Conservation (phyloP, 2,329 filamentous ascomycete genomes). For the Paecilomyces fulvus region DNA sequence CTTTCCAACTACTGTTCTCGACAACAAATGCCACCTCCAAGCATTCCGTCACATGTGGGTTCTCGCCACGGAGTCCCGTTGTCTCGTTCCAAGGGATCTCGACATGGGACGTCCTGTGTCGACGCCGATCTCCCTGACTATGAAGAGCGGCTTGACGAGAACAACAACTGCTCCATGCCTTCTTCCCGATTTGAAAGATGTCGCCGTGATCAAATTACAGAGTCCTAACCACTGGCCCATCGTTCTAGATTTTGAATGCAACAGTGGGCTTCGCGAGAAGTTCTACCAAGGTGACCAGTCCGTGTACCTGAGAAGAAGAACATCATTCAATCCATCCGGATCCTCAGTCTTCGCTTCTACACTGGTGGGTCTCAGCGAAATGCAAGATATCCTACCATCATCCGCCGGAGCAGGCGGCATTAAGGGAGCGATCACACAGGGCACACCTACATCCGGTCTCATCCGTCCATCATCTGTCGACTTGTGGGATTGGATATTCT, state of each 20-base stretch:
- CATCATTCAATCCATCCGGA: conserved; percentile 53
- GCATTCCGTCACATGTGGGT: conserved; percentile 98
- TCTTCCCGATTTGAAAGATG: conserved; percentile 37
- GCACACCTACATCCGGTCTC: conserved; percentile 15
- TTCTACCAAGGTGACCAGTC: conserved; percentile 61
- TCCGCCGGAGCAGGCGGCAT: conserved; percentile 13
- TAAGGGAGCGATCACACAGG: conserved; percentile 16
- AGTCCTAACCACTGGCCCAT: conserved; percentile 70
- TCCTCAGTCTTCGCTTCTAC: conserved; percentile 64
- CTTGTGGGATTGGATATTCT: conserved; percentile 68
- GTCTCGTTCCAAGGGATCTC: conserved; percentile 78
- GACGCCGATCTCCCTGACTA: conserved; percentile 59
- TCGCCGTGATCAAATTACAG: conserved; percentile 29
- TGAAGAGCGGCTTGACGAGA: conserved; percentile 37
- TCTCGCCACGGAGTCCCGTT: conserved; percentile 79
- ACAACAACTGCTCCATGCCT: conserved; percentile 48
- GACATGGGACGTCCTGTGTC: conserved; percentile 72
- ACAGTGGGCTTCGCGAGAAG: conserved; percentile 52
- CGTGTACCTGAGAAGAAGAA: conserved; percentile 63
- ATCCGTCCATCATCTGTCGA: conserved; percentile 26
- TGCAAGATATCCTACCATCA: conserved; percentile 35
- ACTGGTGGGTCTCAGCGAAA: conserved; percentile 62
- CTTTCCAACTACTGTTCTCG: conserved; percentile 79
- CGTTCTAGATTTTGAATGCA: conserved; percentile 61
- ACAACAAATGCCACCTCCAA: conserved; percentile 91